Evolutionary conservation across 805 yeast species (phyloP).

Genomic region (Nakazawaea ishiwadae): DNA sequence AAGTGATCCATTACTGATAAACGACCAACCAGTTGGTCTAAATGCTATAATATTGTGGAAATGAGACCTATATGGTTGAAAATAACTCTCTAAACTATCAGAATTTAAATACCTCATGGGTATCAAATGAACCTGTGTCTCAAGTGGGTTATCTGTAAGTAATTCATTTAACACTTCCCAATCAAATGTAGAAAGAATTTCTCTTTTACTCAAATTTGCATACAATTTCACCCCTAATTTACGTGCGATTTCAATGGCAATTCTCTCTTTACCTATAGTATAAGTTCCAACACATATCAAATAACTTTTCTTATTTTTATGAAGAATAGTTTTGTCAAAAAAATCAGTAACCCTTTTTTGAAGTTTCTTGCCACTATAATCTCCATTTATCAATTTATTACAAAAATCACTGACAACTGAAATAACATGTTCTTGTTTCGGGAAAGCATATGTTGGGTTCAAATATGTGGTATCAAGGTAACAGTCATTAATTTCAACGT

Average conservation of each 20-base stretch:
- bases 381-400: constrained; percentile 29
- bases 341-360: constrained; percentile 35
- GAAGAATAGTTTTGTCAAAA: constrained; percentile 17
- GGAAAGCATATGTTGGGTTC: constrained; percentile 70
- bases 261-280: constrained; percentile 85
- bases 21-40: constrained; percentile 92
- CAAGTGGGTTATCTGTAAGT: constrained; percentile 39
- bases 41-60: constrained; percentile 67
- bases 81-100: constrained; percentile 43
- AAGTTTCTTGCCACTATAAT: constrained; percentile 18
- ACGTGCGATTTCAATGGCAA: constrained; percentile 66
- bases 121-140: constrained; percentile 65
- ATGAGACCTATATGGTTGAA: constrained; percentile 37
- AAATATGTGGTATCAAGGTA: constrained; percentile 91
- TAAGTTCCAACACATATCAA: constrained; percentile 80
- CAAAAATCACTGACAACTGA: constrained; percentile 53
- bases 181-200: constrained; percentile 39
- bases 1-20: constrained; percentile 24
- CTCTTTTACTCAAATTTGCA: constrained; percentile 43
- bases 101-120: constrained; percentile 55
- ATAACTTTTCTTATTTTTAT: constrained; percentile 26
- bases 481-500: constrained; percentile 45
- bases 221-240: constrained; percentile 48
- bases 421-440: constrained; percentile 69
- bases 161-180: constrained; percentile 36